A percentile compares a stretch with the other conserved stretches of the same genome.
Evolutionary conservation across 441 rosid genomes (phyloP).

Genomic region (Croton laevigatus): DNA sequence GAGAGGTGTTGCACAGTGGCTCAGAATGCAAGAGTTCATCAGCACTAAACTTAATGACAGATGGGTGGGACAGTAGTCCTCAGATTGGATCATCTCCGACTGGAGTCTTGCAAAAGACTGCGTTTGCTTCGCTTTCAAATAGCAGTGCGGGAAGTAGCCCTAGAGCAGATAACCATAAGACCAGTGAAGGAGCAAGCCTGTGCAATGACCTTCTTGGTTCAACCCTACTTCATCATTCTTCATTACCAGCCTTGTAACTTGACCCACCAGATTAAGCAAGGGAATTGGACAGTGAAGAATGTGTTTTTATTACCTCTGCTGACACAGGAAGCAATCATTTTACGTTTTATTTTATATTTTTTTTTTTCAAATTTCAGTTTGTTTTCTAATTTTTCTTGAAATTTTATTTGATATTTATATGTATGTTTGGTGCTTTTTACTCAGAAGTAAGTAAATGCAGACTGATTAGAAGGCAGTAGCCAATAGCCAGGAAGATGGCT

Average conservation of each 20-base stretch:
- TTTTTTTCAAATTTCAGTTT: background rate
- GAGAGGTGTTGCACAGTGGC: slow-evolving; percentile 55
- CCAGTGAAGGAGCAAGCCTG: slow-evolving; percentile 33
- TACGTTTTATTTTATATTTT: slow-evolving; percentile 9
- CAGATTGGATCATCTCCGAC: slow-evolving; percentile 61
- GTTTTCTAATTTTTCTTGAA: background rate
- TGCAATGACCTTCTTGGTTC: slow-evolving; percentile 34
- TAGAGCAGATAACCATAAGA: slow-evolving; percentile 45
- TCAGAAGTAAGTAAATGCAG: background rate
- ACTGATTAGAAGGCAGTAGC: background rate
- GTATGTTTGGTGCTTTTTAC: slow-evolving; percentile 4
- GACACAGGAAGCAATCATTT: slow-evolving; percentile 6
- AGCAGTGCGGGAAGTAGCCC: slow-evolving; percentile 79
- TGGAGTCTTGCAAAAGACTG: slow-evolving; percentile 63
- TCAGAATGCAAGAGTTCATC: slow-evolving; percentile 33
- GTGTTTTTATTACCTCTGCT: slow-evolving; percentile 16
- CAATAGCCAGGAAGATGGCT: background rate
- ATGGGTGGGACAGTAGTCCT: slow-evolving; percentile 53
- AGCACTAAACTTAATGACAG: slow-evolving; percentile 34
- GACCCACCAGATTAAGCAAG: slow-evolving; percentile 2
- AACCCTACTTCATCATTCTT: slow-evolving; percentile 29
- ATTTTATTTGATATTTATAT: slow-evolving; percentile 11
- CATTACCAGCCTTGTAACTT: slow-evolving; percentile 27
- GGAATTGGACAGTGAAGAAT: background rate
- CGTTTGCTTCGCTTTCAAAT: slow-evolving; percentile 27